phyloP scores from a whole-genome alignment of 176 grass and related monocot genomes.

The Oryza rufipogon region DNA sequence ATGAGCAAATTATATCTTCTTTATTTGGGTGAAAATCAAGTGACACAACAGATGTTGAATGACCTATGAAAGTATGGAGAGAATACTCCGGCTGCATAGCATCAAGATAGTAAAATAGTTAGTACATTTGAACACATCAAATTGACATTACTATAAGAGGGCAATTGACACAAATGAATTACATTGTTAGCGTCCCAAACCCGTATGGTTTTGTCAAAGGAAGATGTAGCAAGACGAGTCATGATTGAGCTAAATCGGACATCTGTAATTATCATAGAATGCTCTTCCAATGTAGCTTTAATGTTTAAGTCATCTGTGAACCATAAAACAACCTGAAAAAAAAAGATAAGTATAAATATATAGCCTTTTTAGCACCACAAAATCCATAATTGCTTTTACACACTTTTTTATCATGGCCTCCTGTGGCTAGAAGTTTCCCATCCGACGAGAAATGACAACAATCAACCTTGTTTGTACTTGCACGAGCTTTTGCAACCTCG shows the following conservation, averaged over 20 bases:
- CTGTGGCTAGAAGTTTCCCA: conserved; percentile 75
- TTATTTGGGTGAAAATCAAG: conserved; percentile 98
- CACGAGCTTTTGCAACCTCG: conserved; percentile 54
- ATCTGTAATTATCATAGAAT: conserved; percentile 81
- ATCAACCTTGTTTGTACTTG: conserved; percentile 68
- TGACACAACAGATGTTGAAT: conserved; percentile 89
- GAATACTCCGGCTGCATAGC: conserved; percentile 82
- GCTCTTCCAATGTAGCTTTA: conserved; percentile 81
- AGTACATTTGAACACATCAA: conserved; percentile 16
- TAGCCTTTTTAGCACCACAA: conserved; percentile 6
- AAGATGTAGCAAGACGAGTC: conserved; percentile 87
- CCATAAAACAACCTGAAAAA: conserved; percentile 77
- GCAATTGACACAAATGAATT: conserved; percentile 6
- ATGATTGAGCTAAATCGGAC: conserved; percentile 97
- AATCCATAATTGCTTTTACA: conserved; percentile 21
- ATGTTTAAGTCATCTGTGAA: conserved; percentile 69
- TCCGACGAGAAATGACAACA: conserved; percentile 79
- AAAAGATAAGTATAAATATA: neutral
- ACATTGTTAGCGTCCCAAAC: conserved; percentile 95
- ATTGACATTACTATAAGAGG: conserved; percentile 1
- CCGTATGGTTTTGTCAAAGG: conserved; percentile 92
- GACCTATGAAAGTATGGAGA: conserved; percentile 89
- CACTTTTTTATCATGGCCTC: conserved; percentile 88
- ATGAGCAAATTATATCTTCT: conserved; percentile 97
- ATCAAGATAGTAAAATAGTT: conserved; percentile 31